phyloP scores from a whole-genome alignment of 2,329 filamentous ascomycete genomes.

The Aureobasidium sp. region DNA sequence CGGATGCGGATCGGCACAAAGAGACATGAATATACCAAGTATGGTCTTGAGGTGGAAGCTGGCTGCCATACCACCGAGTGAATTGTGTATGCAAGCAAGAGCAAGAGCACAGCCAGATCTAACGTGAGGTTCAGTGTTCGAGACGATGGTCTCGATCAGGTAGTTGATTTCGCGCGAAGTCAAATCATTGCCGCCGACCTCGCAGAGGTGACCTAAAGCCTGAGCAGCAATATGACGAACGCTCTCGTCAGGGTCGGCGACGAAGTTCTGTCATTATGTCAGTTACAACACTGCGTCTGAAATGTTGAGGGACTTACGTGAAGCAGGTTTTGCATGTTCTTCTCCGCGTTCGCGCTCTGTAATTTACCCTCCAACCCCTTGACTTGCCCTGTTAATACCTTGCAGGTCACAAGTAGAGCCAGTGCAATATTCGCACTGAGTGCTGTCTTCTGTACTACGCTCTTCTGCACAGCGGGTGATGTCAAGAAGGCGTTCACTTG shows the following conservation, averaged over 20 bases:
- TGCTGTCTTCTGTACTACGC: slow-evolving; percentile 79
- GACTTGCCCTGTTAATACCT: slow-evolving; percentile 60
- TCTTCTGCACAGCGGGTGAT: slow-evolving; percentile 76
- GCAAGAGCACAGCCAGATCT: slow-evolving; percentile 92
- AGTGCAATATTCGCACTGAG: slow-evolving; percentile 85
- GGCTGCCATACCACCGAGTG: slow-evolving; percentile 95
- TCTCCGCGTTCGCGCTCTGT: slow-evolving; percentile 67
- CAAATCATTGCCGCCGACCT: slow-evolving; percentile 72
- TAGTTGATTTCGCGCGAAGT: slow-evolving; percentile 86
- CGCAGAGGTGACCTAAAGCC: slow-evolving; percentile 78
- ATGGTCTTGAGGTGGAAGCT: slow-evolving; percentile 96
- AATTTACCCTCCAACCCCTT: slow-evolving; percentile 71
- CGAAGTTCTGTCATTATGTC: slow-evolving; percentile 46
- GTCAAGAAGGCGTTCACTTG: slow-evolving; percentile 87
- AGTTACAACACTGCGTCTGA: neutral
- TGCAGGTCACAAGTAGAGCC: slow-evolving; percentile 69
- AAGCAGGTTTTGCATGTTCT: slow-evolving; percentile 57
- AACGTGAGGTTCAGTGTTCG: slow-evolving; percentile 85
- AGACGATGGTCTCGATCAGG: slow-evolving; percentile 87
- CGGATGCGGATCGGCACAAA: slow-evolving; percentile 91
- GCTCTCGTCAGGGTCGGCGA: slow-evolving; percentile 76
- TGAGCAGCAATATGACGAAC: slow-evolving; percentile 79
- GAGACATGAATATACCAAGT: slow-evolving; percentile 93
- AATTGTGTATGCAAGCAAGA: slow-evolving; percentile 84
- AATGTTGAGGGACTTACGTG: slow-evolving; percentile 51